Evolutionary conservation across 352 stramenopile species (phyloP), one percentile per base, ranked within the genome.

Genomic region (Phytophthora litchii): DNA sequence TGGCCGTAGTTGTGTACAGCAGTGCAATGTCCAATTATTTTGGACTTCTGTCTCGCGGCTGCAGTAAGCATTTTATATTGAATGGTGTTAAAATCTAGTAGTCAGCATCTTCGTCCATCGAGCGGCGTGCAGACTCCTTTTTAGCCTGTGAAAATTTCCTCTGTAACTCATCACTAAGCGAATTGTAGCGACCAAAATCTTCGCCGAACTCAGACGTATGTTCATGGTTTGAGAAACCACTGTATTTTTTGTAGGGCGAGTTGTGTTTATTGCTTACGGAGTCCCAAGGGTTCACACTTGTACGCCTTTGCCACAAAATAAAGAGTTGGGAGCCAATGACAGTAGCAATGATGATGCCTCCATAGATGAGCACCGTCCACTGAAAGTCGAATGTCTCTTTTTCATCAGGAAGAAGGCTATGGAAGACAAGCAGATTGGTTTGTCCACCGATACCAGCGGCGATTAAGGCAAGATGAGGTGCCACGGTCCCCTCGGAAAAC

Each of bases 271-370:
- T 62, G 21, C 27, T 34, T 10, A 67, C 52, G 37, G 51, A 40
- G 25, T 71, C 57, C 57, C 52, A 72, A 4, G 54, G 52, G 53
- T 59, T 75, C 2, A 60, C 62, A 40, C 21, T 62, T 1, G 47
- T 31, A 20, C 34, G 54, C 8, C 27, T 42, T 46, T 67, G 53
- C 2, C 55, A 72, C 5, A 62, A 46, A 13, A 74, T 43, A 37
- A 61, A 77, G 5, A 78, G 45, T 25, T 83, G 74, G 8, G 48
- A 67, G 2, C 56, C 40, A 16, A 81, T 35, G 0, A 78, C 56
- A n/a, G 56, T 59, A 14, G 25, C 42, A 19, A 81, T 9, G 6
- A 71, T 36, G 3, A 55, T 43, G 0, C 19, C 52, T 3, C 48
- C 32, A 35, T 74, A 81, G 8, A 72, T 25, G 8, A 62, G 32